Conservation (phyloP, 2,329 filamentous ascomycete genomes). For the Trichoderma sp. region DNA sequence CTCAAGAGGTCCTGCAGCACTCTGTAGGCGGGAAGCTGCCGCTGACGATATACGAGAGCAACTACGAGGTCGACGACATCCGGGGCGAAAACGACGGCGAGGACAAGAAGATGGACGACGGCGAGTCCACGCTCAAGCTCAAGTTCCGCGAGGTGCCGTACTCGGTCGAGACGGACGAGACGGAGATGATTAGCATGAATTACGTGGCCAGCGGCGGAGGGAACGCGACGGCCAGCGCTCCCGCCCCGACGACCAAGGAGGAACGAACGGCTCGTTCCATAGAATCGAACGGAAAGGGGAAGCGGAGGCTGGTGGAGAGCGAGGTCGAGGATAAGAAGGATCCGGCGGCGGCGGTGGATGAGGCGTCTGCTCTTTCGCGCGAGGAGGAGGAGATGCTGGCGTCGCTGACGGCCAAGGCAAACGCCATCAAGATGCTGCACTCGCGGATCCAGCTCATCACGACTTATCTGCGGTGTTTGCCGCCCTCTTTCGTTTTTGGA, state of each 20-base stretch:
- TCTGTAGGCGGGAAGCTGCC: slow-evolving; percentile 79
- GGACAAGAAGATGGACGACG: slow-evolving; percentile 73
- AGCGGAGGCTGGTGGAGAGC: slow-evolving; percentile 47
- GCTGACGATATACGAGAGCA: slow-evolving; percentile 86
- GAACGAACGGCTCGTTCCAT: slow-evolving; percentile 48
- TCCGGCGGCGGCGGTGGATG: slow-evolving; percentile 42
- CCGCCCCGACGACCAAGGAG: slow-evolving; percentile 54
- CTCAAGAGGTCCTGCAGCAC: slow-evolving; percentile 56
- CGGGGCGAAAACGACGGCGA: slow-evolving; percentile 55
- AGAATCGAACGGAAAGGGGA: slow-evolving; percentile 56
- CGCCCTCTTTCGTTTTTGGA: slow-evolving; percentile 63
- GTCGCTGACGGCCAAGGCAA: slow-evolving; percentile 80
- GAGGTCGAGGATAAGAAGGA: slow-evolving; percentile 35
- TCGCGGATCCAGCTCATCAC: slow-evolving; percentile 71
- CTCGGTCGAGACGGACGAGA: slow-evolving; percentile 88
- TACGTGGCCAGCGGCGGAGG: slow-evolving; percentile 85
- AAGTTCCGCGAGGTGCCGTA: slow-evolving; percentile 84
- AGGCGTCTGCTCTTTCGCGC: slow-evolving; percentile 50
- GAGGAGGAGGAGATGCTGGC: slow-evolving; percentile 65
- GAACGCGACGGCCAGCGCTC: slow-evolving; percentile 68
- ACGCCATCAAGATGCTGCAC: slow-evolving; percentile 92
- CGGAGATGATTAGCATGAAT: slow-evolving; percentile 97
- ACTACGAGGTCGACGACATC: slow-evolving; percentile 69
- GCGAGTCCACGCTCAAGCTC: slow-evolving; percentile 59
- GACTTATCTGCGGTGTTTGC: slow-evolving; percentile 75